Evolutionary conservation across 2,329 filamentous ascomycete species (phyloP).

Genomic region (Fonsecaea monophora): DNA sequence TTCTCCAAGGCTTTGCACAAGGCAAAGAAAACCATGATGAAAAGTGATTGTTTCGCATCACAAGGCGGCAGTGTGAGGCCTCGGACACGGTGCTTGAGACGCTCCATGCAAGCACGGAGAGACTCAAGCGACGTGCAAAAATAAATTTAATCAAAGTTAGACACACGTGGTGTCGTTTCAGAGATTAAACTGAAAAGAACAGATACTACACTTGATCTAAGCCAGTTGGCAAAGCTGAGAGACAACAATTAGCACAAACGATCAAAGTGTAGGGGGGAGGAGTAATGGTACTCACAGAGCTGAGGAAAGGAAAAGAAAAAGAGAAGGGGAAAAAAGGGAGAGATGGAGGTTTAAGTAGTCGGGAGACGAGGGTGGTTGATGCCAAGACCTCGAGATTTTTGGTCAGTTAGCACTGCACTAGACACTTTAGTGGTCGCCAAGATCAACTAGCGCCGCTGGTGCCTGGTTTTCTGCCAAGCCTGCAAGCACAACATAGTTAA

Average conservation of each 20-base stretch:
- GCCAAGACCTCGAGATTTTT: background rate
- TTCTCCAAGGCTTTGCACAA: slow-evolving; percentile 48
- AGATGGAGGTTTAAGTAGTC: background rate
- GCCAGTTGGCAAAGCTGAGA: slow-evolving; percentile 46
- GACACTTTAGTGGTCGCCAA: background rate
- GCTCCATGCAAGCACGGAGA: slow-evolving; percentile 73
- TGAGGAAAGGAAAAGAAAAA: slow-evolving; percentile 2
- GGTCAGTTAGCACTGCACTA: background rate
- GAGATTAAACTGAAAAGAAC: slow-evolving; percentile 98
- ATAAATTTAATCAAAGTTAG: slow-evolving; percentile 81
- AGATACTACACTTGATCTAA: slow-evolving; percentile 93
- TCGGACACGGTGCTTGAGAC: slow-evolving; percentile 70
- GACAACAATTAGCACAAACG: background rate
- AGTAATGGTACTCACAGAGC: slow-evolving; percentile 20
- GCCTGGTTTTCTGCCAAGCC: background rate
- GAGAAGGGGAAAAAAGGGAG: background rate
- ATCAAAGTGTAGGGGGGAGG: slow-evolving; percentile 1
- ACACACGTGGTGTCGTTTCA: slow-evolving; percentile 77
- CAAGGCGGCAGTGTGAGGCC: slow-evolving; percentile 76
- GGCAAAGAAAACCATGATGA: slow-evolving; percentile 62
- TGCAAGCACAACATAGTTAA: background rate
- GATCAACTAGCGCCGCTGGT: background rate
- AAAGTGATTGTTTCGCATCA: slow-evolving; percentile 69
- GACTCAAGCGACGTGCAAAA: slow-evolving; percentile 55
- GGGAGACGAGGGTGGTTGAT: background rate